A percentile compares a stretch with the other conserved stretches of the same genome.
Conservation (phyloP, 495 filamentous ascomycete species). For the Penicillium longicatenatum region DNA sequence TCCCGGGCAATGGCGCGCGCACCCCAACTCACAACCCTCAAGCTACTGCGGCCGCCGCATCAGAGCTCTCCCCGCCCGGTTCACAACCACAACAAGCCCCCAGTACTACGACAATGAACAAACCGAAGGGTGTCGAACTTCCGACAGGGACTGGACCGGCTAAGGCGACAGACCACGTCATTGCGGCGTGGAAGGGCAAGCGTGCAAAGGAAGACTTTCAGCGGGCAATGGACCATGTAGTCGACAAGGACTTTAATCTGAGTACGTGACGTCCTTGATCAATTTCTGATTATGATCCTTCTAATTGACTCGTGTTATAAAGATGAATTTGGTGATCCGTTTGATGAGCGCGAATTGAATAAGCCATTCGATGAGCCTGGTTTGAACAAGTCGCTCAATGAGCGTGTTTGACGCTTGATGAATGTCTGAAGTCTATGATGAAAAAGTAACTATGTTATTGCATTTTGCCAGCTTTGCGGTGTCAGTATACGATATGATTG, state of each 20-base stretch:
- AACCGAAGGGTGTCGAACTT: neutral
- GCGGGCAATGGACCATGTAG: constrained; percentile 47
- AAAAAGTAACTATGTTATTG: neutral
- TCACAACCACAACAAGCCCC: constrained; percentile 45
- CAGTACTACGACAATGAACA: constrained; percentile 9
- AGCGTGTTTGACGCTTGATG: too few species aligned
- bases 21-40: constrained; percentile 36
- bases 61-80: constrained; percentile 57
- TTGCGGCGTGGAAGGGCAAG: constrained; percentile 60
- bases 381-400: too few species aligned
- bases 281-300: neutral
- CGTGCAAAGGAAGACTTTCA: constrained; percentile 63
- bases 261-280: constrained; percentile 28
- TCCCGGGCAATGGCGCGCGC: constrained; percentile 33
- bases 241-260: constrained; percentile 51
- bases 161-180: constrained; percentile 38
- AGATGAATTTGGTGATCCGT: constrained; percentile 58
- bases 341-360: constrained; percentile 64
- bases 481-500: constrained; percentile 22
- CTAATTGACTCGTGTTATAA: constrained; percentile 5
- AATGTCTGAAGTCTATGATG: too few species aligned
- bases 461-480: constrained; percentile 1
- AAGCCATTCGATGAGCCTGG: too few species aligned
- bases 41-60: constrained; percentile 21
- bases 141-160: neutral